Conservation (phyloP, 139 green algal species). For the Pleodorina starrii region DNA sequence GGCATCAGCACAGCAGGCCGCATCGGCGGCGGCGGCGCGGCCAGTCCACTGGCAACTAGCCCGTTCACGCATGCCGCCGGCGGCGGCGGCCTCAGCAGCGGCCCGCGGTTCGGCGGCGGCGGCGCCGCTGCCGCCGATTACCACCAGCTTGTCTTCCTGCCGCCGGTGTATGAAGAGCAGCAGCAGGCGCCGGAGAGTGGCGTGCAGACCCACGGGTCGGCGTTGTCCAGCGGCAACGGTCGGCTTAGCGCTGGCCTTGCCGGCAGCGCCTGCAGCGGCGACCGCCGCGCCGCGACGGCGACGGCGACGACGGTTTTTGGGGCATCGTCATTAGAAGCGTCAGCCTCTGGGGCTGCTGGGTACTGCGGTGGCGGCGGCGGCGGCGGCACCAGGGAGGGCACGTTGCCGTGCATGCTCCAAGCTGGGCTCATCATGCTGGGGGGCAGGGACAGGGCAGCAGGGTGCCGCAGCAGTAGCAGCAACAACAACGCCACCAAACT, state of each 20-base stretch:
- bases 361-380: no score
- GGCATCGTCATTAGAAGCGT: no score
- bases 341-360: background rate
- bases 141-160: background rate
- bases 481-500: no score
- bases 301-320: no score
- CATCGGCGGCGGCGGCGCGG: background rate
- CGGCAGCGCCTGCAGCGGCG: background rate
- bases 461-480: no score
- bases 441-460: no score
- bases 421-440: conserved; percentile 20
- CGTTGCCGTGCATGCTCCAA: conserved; percentile 13
- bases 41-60: background rate
- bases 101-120: background rate
- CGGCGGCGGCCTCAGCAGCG: background rate
- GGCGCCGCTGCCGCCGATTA: background rate
- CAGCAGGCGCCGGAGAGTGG: background rate
- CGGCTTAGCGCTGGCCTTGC: background rate
- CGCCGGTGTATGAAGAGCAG: conserved; percentile 15
- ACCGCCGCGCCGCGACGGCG: background rate
- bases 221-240: background rate
- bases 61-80: background rate
- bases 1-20: background rate
- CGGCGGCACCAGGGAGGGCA: background rate
- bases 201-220: background rate